Conservation (phyloP, 345 rosid genomes). For the Cardiospermum halicacabum region DNA sequence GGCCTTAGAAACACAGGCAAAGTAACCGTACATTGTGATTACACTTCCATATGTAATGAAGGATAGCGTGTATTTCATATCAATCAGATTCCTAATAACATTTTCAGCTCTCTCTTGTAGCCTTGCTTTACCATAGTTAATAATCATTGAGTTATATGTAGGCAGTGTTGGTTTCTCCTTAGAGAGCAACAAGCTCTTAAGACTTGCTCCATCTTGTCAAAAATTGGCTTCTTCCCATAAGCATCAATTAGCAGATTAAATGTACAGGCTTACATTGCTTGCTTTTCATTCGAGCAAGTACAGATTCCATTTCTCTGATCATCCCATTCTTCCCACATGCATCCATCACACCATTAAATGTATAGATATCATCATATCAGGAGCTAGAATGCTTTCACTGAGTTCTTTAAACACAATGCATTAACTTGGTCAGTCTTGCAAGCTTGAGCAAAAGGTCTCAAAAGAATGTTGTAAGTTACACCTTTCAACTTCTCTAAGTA, state of each 20-base stretch:
- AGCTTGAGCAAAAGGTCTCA: constrained; percentile 87
- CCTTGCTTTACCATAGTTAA: constrained; percentile 82
- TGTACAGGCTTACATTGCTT: constrained; percentile 73
- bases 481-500: constrained; percentile 84
- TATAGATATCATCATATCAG: constrained; percentile 75
- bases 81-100: constrained; percentile 52
- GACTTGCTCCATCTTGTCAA: constrained; percentile 97
- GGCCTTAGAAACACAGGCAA: constrained; percentile 65
- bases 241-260: constrained; percentile 80
- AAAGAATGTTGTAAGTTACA: constrained; percentile 79
- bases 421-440: constrained; percentile 64
- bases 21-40: constrained; percentile 73
- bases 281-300: constrained; percentile 74
- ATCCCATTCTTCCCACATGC: constrained; percentile 89
- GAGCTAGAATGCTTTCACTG: constrained; percentile 48
- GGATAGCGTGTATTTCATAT: constrained; percentile 62
- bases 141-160: constrained; percentile 85
- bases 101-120: constrained; percentile 65
- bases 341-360: constrained; percentile 91
- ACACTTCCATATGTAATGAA: constrained; percentile 75
- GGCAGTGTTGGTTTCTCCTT: constrained; percentile 82
- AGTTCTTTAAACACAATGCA: constrained; percentile 70
- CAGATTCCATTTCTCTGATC: constrained; percentile 83
- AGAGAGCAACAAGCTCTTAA: constrained; percentile 64
- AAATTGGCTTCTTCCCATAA: constrained; percentile 75